A percentile compares a stretch with the other conserved stretches of the same genome.
Evolutionary conservation across 139 green algal species (phyloP).

Genomic region (Chlorella ohadii): DNA sequence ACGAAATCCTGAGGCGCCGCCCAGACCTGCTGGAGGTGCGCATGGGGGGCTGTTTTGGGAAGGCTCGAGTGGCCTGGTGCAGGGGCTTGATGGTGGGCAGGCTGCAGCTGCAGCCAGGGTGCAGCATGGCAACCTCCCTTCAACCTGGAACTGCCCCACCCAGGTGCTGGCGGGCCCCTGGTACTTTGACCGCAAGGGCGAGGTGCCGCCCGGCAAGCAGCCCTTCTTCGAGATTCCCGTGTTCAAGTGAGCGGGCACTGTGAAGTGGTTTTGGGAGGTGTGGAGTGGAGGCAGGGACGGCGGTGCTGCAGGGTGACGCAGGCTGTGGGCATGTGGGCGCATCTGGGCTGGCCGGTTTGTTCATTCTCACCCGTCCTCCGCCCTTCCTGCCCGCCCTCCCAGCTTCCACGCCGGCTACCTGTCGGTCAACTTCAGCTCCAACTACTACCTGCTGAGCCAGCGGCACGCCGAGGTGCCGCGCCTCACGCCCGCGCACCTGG

Average conservation of each 20-base stretch:
- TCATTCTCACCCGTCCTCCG: too few species aligned
- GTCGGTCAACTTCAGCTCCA: conserved; percentile 55
- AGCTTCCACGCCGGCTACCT: conserved; percentile 48
- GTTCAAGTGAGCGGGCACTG: conserved; percentile 42
- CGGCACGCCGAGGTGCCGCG: conserved; percentile 55
- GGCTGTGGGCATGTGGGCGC: too few species aligned
- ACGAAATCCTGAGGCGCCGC: conserved; percentile 54
- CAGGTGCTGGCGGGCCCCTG: conserved; percentile 53
- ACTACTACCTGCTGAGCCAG: conserved; percentile 58
- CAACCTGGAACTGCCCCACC: too few species aligned
- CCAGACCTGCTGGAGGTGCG: conserved; percentile 46
- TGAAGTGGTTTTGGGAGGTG: too few species aligned
- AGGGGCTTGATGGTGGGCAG: too few species aligned
- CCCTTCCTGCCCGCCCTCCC: conserved; percentile 53
- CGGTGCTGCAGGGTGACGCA: too few species aligned
- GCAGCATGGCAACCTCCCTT: too few species aligned
- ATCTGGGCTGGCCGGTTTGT: too few species aligned
- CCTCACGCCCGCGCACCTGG: conserved; percentile 53
- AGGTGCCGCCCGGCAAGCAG: conserved; percentile 62
- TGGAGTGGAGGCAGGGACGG: too few species aligned
- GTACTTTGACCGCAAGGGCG: conserved; percentile 61
- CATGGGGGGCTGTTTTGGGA: background rate
- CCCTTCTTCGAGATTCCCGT: conserved; percentile 63
- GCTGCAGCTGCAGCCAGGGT: too few species aligned
- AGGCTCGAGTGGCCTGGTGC: background rate